phyloP scores from a whole-genome alignment of 441 rosid genomes.

The Gossypium davidsonii region DNA sequence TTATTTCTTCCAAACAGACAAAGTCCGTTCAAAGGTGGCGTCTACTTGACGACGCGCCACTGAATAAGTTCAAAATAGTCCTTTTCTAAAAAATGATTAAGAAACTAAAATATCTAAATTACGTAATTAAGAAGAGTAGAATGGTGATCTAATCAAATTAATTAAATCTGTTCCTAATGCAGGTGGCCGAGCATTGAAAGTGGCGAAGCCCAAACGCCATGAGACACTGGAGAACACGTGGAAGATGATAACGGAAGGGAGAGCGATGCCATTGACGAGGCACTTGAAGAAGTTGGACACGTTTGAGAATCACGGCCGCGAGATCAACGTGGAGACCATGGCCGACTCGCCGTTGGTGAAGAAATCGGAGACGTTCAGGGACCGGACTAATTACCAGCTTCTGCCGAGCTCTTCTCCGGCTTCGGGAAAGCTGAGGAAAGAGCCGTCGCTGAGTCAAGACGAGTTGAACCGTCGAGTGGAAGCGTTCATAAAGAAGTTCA shows the following conservation, averaged over 20 bases:
- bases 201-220: constrained; percentile 44
- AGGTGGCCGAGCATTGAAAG: constrained; percentile 43
- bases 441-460: constrained; percentile 59
- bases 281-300: constrained; percentile 39
- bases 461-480: constrained; percentile 69
- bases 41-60: neutral
- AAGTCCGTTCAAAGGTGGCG: constrained; percentile 12
- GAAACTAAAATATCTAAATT: neutral
- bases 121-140: neutral
- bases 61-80: neutral
- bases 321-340: constrained; percentile 1
- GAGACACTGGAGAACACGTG: constrained; percentile 74
- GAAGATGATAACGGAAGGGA: constrained; percentile 60
- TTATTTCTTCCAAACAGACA: neutral
- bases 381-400: constrained; percentile 27
- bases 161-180: neutral
- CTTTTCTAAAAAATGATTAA: neutral
- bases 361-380: constrained; percentile 47
- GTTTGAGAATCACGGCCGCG: constrained; percentile 31
- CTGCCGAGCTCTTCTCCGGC: constrained; percentile 20
- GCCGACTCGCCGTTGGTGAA: constrained; percentile 22
- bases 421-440: constrained; percentile 37
- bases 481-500: constrained; percentile 64
- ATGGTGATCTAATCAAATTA: neutral
- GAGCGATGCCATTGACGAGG: constrained; percentile 48